Conservation (phyloP, 1,284 basidiomycete genomes). For the Trametes sp. region DNA sequence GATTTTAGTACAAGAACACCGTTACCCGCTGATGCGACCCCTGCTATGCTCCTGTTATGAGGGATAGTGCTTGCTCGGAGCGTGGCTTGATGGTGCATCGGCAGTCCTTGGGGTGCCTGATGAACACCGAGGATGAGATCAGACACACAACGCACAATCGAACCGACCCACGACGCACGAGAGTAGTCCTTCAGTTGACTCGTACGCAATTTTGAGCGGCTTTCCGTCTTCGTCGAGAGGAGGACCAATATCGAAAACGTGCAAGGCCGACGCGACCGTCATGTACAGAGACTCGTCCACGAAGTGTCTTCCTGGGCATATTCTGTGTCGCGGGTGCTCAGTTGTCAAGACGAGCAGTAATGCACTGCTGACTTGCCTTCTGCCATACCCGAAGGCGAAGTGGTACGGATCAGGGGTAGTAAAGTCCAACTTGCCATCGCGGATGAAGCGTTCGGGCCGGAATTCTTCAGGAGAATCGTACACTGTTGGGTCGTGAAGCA, state of each 20-base stretch:
- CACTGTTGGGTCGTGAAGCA: slow-evolving; percentile 12
- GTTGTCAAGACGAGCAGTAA: too few relatives aligned
- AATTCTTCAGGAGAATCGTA: slow-evolving; percentile 28
- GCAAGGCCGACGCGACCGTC: slow-evolving; percentile 11
- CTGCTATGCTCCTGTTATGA: background rate
- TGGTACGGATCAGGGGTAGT: slow-evolving; percentile 14
- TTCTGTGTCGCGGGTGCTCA: slow-evolving; percentile 15
- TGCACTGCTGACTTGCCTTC: slow-evolving; percentile 1
- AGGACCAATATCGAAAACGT: slow-evolving; percentile 13
- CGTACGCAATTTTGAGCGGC: background rate
- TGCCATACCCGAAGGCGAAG: slow-evolving; percentile 32
- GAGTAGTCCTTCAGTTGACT: background rate
- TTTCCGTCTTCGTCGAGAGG: slow-evolving; percentile 9
- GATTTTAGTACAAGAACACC: too few relatives aligned
- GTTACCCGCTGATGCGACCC: too few relatives aligned
- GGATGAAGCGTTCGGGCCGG: slow-evolving; percentile 28
- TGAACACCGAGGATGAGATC: too few relatives aligned
- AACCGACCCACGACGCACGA: background rate
- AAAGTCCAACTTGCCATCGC: slow-evolving; percentile 19
- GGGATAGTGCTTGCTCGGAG: too few relatives aligned
- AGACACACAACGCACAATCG: too few relatives aligned
- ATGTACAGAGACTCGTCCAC: slow-evolving; percentile 10
- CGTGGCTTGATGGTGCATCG: background rate
- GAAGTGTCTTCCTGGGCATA: slow-evolving; percentile 25
- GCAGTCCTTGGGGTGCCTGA: background rate